These are phyloP conservation scores for Talaromyces adpressus DNA, from an alignment of 495 filamentous ascomycete genomes.

Conservation along the genomic window DNA sequence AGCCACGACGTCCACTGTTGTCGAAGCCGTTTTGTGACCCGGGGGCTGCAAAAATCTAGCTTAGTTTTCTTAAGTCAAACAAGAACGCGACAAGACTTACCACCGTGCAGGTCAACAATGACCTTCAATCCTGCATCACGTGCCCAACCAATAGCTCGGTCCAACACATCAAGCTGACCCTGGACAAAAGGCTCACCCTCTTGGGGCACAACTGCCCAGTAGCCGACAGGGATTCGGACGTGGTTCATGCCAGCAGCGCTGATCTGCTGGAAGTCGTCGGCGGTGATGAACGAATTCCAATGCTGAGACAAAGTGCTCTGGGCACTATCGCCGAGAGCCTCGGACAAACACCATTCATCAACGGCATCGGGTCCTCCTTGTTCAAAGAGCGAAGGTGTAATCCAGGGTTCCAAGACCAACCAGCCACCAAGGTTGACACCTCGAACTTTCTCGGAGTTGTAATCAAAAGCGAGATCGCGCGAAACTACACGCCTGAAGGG, in stretches of 20 bases:
- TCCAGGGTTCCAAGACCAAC: constrained; percentile 57
- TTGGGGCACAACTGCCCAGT: constrained; percentile 60
- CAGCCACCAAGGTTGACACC: constrained; percentile 55
- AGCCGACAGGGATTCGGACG: constrained; percentile 73
- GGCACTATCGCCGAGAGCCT: constrained; percentile 45
- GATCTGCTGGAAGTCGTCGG: constrained; percentile 62
- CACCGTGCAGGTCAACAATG: constrained; percentile 64
- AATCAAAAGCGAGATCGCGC: constrained; percentile 33
- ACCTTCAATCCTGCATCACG: constrained; percentile 54
- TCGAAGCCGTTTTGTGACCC: constrained; percentile 81
- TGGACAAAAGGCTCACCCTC: constrained; percentile 64
- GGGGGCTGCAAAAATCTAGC: constrained; percentile 41
- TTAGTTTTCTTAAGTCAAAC: constrained; percentile 5
- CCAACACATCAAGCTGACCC: constrained; percentile 61
- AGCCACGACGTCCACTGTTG: constrained; percentile 61
- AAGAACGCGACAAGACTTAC: constrained; percentile 26
- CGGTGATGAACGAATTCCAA: constrained; percentile 60
- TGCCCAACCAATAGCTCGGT: constrained; percentile 65
- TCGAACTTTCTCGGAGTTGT: constrained; percentile 37
- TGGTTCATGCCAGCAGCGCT: constrained; percentile 61
- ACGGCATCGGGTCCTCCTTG: constrained; percentile 41
- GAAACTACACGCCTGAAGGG: constrained; percentile 25
- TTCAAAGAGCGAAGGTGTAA: constrained; percentile 58
- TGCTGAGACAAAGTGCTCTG: constrained; percentile 40
- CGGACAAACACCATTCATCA: constrained; percentile 56